phyloP scores from a whole-genome alignment of 805 yeast species.

The Schizosaccharomyces japonicus region DNA sequence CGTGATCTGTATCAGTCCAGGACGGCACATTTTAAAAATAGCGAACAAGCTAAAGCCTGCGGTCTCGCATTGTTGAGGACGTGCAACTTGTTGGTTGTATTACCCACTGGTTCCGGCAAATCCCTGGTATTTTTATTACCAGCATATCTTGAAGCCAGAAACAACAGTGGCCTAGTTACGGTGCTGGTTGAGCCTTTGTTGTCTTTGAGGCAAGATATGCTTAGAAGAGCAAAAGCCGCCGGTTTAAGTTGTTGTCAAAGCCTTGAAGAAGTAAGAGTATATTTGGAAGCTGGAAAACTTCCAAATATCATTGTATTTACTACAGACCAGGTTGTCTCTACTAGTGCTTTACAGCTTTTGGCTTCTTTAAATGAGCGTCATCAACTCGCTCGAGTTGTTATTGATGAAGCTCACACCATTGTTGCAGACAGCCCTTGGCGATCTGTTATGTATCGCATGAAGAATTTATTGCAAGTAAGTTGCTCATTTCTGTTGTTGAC shows the following conservation, averaged over 20 bases:
- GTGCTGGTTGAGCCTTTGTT: neutral
- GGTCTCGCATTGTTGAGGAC: too few species aligned
- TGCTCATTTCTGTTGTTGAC: neutral
- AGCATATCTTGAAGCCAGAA: neutral
- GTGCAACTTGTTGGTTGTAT: neutral
- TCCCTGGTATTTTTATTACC: neutral
- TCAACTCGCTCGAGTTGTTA: neutral
- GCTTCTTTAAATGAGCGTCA: neutral
- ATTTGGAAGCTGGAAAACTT: neutral
- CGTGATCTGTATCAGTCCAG: too few species aligned
- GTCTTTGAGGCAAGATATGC: neutral
- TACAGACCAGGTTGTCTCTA: neutral
- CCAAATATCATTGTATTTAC: neutral
- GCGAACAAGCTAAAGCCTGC: too few species aligned
- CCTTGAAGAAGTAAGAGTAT: neutral
- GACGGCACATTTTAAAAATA: too few species aligned
- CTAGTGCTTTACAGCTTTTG: neutral
- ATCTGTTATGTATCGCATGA: neutral
- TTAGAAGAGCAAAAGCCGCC: neutral
- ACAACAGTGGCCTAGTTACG: neutral
- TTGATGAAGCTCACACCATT: neutral
- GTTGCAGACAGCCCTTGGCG: neutral
- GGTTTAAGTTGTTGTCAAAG: neutral
- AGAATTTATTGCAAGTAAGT: neutral
- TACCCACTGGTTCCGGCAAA: neutral